These are phyloP conservation scores for Cavenderia fasciculata DNA, from an alignment of 78 protist species.

Conservation along the genomic window DNA sequence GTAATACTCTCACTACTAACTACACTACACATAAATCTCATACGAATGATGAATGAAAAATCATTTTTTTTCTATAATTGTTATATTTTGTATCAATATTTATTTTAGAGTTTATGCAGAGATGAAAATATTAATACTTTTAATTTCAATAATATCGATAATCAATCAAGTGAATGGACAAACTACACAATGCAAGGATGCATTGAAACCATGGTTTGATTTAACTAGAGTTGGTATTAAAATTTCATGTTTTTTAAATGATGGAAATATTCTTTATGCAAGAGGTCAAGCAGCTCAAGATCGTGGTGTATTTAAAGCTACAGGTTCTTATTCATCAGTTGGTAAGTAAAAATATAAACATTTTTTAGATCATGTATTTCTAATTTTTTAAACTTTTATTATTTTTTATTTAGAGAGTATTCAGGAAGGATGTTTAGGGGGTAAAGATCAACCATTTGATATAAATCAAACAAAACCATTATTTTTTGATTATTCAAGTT, in stretches of 20 bases:
- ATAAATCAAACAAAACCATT: neutral
- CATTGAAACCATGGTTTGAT: neutral
- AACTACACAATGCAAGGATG: neutral
- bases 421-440: neutral
- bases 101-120: neutral
- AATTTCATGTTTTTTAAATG: neutral
- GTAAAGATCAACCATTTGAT: conserved; percentile 17
- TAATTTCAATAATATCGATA: neutral
- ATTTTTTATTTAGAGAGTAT: neutral
- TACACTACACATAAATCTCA: too few species aligned
- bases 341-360: neutral
- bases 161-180: neutral
- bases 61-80: neutral
- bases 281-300: neutral
- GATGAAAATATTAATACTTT: neutral
- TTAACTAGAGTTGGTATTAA: neutral
- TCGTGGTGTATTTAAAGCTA: neutral
- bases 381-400: neutral
- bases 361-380: neutral
- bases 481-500: conserved; percentile 21
- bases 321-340: neutral
- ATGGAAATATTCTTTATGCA: conserved; percentile 1
- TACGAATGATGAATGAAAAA: too few species aligned
- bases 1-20: too few species aligned
- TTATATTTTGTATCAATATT: neutral